These are phyloP conservation scores for Pichia pseudocactophila DNA, from an alignment of 805 yeast genomes.

Conservation along the genomic window DNA sequence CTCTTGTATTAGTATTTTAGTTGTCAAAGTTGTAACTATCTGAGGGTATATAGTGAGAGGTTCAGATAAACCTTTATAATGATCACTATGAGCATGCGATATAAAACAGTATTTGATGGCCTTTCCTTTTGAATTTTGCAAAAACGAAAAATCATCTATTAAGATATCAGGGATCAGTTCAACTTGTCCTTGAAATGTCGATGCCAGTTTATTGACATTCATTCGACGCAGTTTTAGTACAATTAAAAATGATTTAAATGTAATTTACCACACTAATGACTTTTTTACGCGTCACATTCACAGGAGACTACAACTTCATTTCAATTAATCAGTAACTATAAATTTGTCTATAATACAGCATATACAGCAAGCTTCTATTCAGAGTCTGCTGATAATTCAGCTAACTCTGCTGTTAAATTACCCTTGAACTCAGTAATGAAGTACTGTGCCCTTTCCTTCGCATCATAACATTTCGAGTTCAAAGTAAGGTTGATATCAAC, in stretches of 20 bases:
- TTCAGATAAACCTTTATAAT: conserved; percentile 6
- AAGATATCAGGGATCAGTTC: conserved; percentile 8
- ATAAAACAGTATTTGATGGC: conserved; percentile 11
- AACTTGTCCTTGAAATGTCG: conserved; percentile 13
- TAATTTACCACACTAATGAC: too few species aligned
- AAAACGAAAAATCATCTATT: conserved; percentile 13
- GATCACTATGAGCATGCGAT: conserved; percentile 16
- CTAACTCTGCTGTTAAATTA: not conserved
- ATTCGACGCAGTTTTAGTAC: too few species aligned
- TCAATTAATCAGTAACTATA: too few species aligned
- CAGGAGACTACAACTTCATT: too few species aligned
- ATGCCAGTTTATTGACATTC: not conserved
- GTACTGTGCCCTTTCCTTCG: conserved; percentile 38
- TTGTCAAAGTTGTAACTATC: conserved; percentile 2
- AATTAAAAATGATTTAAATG: too few species aligned
- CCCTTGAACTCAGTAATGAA: conserved; percentile 21
- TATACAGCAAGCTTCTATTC: not conserved
- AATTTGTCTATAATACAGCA: not conserved
- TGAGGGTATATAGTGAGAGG: not conserved
- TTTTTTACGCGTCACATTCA: too few species aligned
- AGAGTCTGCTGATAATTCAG: not conserved
- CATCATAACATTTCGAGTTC: conserved; percentile 34
- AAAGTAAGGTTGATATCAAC: conserved; percentile 30
- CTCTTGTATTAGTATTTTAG: conserved; percentile 1
- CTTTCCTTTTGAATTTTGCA: not conserved